These are phyloP conservation scores for Sindora glabra DNA, from an alignment of 306 rosid species.

Conservation along the genomic window DNA sequence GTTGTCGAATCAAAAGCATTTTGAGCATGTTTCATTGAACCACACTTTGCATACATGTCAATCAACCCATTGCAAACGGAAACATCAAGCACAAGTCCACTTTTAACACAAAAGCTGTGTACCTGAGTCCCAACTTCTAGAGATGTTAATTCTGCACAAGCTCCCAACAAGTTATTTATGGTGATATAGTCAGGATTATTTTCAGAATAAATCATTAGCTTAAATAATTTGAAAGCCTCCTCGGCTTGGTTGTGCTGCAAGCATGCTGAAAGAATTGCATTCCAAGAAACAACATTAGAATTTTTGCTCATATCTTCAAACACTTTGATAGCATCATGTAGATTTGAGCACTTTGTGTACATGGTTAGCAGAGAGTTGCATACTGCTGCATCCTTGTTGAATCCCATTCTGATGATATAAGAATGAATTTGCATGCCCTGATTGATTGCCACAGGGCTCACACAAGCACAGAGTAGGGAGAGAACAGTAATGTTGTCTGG, in stretches of 20 bases:
- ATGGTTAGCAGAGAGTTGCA: slow-evolving; percentile 55
- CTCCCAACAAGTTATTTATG: slow-evolving; percentile 45
- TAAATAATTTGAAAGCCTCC: slow-evolving; percentile 45
- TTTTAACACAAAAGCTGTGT: slow-evolving; percentile 52
- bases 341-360: slow-evolving; percentile 64
- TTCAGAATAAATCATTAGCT: slow-evolving; percentile 43
- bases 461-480: slow-evolving; percentile 53
- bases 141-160: slow-evolving; percentile 59
- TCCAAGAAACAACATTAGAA: slow-evolving; percentile 67
- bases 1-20: slow-evolving; percentile 43
- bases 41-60: slow-evolving; percentile 80
- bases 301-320: slow-evolving; percentile 28
- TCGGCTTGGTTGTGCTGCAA: slow-evolving; percentile 49
- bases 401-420: slow-evolving; percentile 33
- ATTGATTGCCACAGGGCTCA: slow-evolving; percentile 34
- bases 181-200: slow-evolving; percentile 53
- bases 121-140: slow-evolving; percentile 59
- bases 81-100: slow-evolving; percentile 44
- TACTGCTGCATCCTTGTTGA: slow-evolving; percentile 33
- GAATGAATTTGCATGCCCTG: slow-evolving; percentile 74
- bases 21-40: slow-evolving; percentile 47
- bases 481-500: slow-evolving; percentile 56
- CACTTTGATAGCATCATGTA: slow-evolving; percentile 40
- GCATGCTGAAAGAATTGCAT: slow-evolving; percentile 61
- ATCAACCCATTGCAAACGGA: slow-evolving; percentile 62